Evolutionary conservation across 2,329 filamentous ascomycete genomes (phyloP), one percentile per base, ranked within the genome.

Genomic region (Cadophora luteo-olivacea): DNA sequence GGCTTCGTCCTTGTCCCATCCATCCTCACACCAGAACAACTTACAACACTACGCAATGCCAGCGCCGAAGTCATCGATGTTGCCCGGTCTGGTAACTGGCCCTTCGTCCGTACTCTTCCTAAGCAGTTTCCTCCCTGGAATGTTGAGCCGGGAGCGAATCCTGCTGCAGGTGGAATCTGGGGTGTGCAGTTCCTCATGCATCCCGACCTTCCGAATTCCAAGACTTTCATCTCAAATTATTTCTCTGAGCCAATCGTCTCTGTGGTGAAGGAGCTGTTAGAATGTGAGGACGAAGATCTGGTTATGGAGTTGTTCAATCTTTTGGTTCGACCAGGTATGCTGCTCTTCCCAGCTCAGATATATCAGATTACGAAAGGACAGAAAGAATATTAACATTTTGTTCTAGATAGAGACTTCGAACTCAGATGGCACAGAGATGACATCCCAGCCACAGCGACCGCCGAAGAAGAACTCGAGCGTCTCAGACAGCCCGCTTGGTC

Each of bases 41-140:
- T 96, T 55, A 70, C 82, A 29, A 75, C 81, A 24, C 88, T 95
- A 71, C 90, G 89, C 74, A 76, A 78, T 65, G 89, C 89, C 52
- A 87, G 89, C 62, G 77, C 81, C 41, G 79, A 84, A 67, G 85
- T 87, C n/a, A 88, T 89, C 24, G 77, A 81, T 2, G 81, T 87
- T 52, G 91, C 92, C 52, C 88, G 92, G 71, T 74, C 82, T n/a
- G 93, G 93, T 48, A 77, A 84, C 70, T 97, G 93, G 93, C 92
- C 92, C 3, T 86, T 91, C 80, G 89, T 97, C 76, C 91, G 93
- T 72, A 95, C 92, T 0, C 87, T 96, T 2, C 92, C 92, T 65
- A 97, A 97, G 80, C 93, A 97, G 80, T 97, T 97, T 81, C 94
- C 93, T 0, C 94, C 94, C 0, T 97, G 93, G 93, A 83, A 83